phyloP scores from a whole-genome alignment of 177 flowering plant species.

The Vitis hybrid region DNA sequence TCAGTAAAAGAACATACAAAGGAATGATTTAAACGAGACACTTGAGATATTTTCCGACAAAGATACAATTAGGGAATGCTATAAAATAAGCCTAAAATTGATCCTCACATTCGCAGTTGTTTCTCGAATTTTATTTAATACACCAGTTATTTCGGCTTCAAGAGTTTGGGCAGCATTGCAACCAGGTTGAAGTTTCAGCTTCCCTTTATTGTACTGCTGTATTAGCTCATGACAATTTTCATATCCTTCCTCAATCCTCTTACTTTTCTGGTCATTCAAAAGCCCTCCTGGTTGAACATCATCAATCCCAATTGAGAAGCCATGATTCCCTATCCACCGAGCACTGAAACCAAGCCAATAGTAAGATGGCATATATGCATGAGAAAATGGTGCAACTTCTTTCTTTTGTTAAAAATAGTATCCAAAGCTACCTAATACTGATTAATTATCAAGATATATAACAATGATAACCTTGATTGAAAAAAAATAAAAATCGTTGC shows the following conservation, averaged over 20 bases:
- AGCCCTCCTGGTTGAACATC: slow-evolving; percentile 79
- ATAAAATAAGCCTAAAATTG: slow-evolving; percentile 1
- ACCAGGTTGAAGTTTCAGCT: slow-evolving; percentile 67
- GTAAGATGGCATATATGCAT: background rate
- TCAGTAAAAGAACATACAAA: background rate
- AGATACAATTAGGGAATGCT: background rate
- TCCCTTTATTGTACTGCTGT: slow-evolving; percentile 54
- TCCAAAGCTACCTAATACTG: too few relatives aligned
- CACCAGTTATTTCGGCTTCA: slow-evolving; percentile 64
- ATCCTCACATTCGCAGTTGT: slow-evolving; percentile 54
- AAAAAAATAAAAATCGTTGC: too few relatives aligned
- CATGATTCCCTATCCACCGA: slow-evolving; percentile 99
- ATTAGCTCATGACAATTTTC: slow-evolving; percentile 55
- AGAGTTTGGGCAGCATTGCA: slow-evolving; percentile 87
- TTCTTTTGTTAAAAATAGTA: background rate
- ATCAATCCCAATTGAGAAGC: slow-evolving; percentile 96
- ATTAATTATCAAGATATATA: too few relatives aligned
- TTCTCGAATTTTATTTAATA: slow-evolving; percentile 70
- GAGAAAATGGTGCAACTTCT: background rate
- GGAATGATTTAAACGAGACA: background rate
- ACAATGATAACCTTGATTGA: too few relatives aligned
- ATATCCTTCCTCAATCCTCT: slow-evolving; percentile 50
- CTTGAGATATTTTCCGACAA: background rate
- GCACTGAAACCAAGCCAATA: slow-evolving; percentile 58
- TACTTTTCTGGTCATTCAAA: slow-evolving; percentile 42